A percentile compares a stretch with the other conserved stretches of the same genome.
Conservation (phyloP, 805 yeast genomes). For the Kluyveromyces wickerhamii region DNA sequence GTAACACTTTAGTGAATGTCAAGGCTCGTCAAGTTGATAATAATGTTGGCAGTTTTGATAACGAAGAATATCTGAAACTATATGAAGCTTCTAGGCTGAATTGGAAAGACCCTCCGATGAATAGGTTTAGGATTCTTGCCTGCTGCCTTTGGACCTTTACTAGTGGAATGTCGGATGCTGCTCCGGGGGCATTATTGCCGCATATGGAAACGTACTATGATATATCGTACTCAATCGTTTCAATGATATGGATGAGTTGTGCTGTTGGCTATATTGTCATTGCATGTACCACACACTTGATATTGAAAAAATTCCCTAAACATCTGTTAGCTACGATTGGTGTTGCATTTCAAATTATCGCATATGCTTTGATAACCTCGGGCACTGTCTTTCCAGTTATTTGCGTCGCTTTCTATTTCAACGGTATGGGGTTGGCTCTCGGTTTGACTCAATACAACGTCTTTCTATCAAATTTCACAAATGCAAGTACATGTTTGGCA, state of each 20-base stretch:
- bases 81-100: conserved; percentile 31
- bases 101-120: conserved; percentile 34
- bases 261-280: conserved; percentile 47
- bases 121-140: conserved; percentile 36
- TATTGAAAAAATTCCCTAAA: conserved; percentile 37
- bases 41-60: conserved; percentile 1
- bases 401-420: conserved; percentile 44
- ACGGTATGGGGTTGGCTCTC: conserved; percentile 50
- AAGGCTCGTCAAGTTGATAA: neutral
- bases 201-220: conserved; percentile 41
- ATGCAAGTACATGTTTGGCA: conserved; percentile 44
- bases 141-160: conserved; percentile 35
- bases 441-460: conserved; percentile 45
- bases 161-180: conserved; percentile 45
- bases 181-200: conserved; percentile 55
- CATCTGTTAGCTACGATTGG: conserved; percentile 36
- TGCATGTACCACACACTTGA: conserved; percentile 41
- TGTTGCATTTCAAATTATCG: conserved; percentile 29
- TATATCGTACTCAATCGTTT: conserved; percentile 45
- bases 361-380: conserved; percentile 39
- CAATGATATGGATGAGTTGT: conserved; percentile 49
- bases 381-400: conserved; percentile 44
- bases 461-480: conserved; percentile 40
- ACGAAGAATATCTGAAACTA: conserved; percentile 8
- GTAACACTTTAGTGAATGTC: conserved; percentile 3